Evolutionary conservation across 2,329 filamentous ascomycete species (phyloP).

Genomic region (Hortaea werneckii): DNA sequence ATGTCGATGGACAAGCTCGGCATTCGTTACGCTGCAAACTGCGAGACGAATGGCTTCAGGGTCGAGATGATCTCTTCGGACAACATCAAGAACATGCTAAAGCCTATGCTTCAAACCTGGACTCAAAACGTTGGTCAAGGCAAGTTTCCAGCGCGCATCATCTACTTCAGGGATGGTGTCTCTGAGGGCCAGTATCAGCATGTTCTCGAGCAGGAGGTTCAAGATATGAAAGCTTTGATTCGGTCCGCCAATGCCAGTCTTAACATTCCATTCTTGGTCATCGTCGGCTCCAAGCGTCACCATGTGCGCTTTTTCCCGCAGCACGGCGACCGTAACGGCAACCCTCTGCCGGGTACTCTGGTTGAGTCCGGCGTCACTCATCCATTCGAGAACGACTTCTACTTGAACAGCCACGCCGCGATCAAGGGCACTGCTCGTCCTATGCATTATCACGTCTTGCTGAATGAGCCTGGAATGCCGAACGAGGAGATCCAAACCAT

Average conservation of each 20-base stretch:
- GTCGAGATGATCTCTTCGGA: slow-evolving; percentile 63
- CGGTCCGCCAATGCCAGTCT: slow-evolving; percentile 23
- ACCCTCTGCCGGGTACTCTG: slow-evolving; percentile 75
- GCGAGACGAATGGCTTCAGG: slow-evolving; percentile 73
- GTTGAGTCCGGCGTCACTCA: slow-evolving; percentile 86
- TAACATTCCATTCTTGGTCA: slow-evolving; percentile 67
- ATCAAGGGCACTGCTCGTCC: slow-evolving; percentile 92
- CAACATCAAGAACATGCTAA: slow-evolving; percentile 56
- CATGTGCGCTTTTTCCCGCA: slow-evolving; percentile 78
- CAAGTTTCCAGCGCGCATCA: slow-evolving; percentile 57
- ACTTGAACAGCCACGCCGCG: slow-evolving; percentile 59
- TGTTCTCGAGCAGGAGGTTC: slow-evolving; percentile 69
- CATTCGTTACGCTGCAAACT: slow-evolving; percentile 66
- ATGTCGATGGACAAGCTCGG: slow-evolving; percentile 64
- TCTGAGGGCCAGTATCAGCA: slow-evolving; percentile 75
- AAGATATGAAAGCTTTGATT: slow-evolving; percentile 51
- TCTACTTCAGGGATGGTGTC: slow-evolving; percentile 91
- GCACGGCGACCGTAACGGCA: slow-evolving; percentile 62
- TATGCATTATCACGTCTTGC: slow-evolving; percentile 72
- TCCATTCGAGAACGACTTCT: slow-evolving; percentile 85
- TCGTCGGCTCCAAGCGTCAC: slow-evolving; percentile 87
- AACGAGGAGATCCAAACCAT: slow-evolving; percentile 69
- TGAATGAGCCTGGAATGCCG: slow-evolving; percentile 64
- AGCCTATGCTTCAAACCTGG: slow-evolving; percentile 55
- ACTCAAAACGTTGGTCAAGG: slow-evolving; percentile 42